These are phyloP conservation scores for Ascosphaera apis DNA, from an alignment of 2,329 filamentous ascomycete genomes.

Conservation along the genomic window DNA sequence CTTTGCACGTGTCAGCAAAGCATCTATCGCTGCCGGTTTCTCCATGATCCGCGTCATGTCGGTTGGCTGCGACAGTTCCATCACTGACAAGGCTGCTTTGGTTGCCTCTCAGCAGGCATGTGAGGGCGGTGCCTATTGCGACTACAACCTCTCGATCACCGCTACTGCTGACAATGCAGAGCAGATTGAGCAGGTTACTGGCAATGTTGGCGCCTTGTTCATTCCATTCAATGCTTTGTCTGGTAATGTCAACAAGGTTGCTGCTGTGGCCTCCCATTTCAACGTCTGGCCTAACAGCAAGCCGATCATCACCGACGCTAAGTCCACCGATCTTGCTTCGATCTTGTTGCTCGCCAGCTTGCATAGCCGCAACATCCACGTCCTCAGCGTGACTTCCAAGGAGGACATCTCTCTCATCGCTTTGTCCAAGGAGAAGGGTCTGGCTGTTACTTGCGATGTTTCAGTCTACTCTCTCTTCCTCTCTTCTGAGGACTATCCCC, in stretches of 20 bases:
- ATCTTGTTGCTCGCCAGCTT: conserved; percentile 56
- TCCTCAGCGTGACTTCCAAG: conserved; percentile 59
- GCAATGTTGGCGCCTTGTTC: conserved; percentile 58
- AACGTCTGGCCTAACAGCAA: conserved; percentile 55
- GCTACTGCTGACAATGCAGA: conserved; percentile 51
- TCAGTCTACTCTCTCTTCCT: conserved; percentile 61
- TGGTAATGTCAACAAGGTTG: conserved; percentile 65
- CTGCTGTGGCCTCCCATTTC: conserved; percentile 57
- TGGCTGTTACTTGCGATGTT: conserved; percentile 62
- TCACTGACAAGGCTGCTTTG: conserved; percentile 49
- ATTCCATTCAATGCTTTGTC: conserved; percentile 63
- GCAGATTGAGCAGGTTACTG: conserved; percentile 48
- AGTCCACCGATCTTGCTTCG: conserved; percentile 59
- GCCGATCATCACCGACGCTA: conserved; percentile 61
- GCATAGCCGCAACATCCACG: conserved; percentile 55
- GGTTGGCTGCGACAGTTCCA: conserved; percentile 45
- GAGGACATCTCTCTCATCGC: conserved; percentile 59
- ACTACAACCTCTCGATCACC: conserved; percentile 59
- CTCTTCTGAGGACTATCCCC: conserved; percentile 45
- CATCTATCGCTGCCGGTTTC: conserved; percentile 52
- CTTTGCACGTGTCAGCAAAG: conserved; percentile 45
- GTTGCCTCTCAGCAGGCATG: conserved; percentile 50
- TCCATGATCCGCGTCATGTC: conserved; percentile 65
- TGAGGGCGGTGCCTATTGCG: conserved; percentile 44
- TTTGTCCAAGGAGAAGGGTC: conserved; percentile 57